phyloP scores from a whole-genome alignment of 1,139 yeast genomes.

The Candida dubliniensis region DNA sequence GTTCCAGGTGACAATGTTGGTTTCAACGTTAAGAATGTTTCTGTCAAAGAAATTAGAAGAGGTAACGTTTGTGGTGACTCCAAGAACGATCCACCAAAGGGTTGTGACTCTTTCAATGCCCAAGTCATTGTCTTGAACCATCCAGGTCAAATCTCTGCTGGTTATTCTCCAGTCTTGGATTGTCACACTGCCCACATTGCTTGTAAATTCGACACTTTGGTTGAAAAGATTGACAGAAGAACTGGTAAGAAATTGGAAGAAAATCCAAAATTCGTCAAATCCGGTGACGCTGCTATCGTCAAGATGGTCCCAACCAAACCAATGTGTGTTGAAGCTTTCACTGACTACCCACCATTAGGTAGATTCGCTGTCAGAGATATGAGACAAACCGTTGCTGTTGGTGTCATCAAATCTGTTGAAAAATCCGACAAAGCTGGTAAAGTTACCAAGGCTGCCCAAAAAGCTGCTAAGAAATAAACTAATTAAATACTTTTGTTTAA shows the following conservation, averaged over 20 bases:
- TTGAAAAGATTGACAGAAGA: slow-evolving; percentile 93
- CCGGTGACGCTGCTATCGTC: slow-evolving; percentile 94
- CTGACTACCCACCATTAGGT: slow-evolving; percentile 98
- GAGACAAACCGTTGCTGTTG: slow-evolving; percentile 99
- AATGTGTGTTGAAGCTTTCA: slow-evolving; percentile 96
- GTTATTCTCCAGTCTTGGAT: slow-evolving; percentile 91
- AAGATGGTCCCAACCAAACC: slow-evolving; percentile 93
- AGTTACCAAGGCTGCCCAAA: slow-evolving; percentile 99
- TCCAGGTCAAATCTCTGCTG: slow-evolving; percentile 92
- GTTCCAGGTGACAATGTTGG: slow-evolving; percentile 94
- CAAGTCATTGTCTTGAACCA: slow-evolving; percentile 90
- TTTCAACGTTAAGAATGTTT: slow-evolving; percentile 92
- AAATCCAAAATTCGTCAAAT: slow-evolving; percentile 82
- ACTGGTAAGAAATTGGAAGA: slow-evolving; percentile 87
- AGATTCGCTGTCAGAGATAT: slow-evolving; percentile 99
- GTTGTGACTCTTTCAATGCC: slow-evolving; percentile 80
- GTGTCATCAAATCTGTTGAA: slow-evolving; percentile 98
- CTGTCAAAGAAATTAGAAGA: slow-evolving; percentile 92
- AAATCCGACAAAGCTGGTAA: slow-evolving; percentile 95
- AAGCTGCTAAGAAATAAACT: slow-evolving; percentile 95
- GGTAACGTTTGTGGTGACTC: slow-evolving; percentile 96
- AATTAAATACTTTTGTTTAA: background rate
- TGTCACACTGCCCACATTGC: slow-evolving; percentile 97
- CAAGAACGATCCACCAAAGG: slow-evolving; percentile 91
- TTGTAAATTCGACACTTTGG: slow-evolving; percentile 80